These are phyloP conservation scores for Blastocystis sp. DNA, from an alignment of 352 stramenopile species.

Conservation along the genomic window DNA sequence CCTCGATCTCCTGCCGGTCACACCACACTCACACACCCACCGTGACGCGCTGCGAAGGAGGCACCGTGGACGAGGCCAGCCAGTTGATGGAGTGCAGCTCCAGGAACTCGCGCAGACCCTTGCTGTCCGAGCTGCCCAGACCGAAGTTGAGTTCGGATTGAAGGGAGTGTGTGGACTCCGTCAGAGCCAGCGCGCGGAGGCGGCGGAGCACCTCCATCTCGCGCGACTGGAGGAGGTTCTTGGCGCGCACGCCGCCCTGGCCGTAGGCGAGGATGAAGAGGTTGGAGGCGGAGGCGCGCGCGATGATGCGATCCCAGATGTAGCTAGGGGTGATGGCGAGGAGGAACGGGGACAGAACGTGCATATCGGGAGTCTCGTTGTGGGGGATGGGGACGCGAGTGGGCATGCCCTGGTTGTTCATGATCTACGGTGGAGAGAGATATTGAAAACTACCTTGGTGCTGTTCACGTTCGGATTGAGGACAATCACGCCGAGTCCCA, in stretches of 20 bases:
- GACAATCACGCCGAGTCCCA: constrained; percentile 85
- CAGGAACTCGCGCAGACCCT: constrained; percentile 78
- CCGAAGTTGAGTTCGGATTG: constrained; percentile 66
- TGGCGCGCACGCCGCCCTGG: constrained; percentile 85
- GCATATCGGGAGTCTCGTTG: constrained; percentile 83
- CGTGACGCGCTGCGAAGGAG: constrained; percentile 5
- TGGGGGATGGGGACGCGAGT: constrained; percentile 84
- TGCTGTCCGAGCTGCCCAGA: constrained; percentile 33
- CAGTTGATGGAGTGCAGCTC: constrained; percentile 87
- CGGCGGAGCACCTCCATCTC: constrained; percentile 85
- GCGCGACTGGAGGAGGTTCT: constrained; percentile 85
- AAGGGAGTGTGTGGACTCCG: constrained; percentile 82
- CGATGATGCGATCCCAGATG: constrained; percentile 84
- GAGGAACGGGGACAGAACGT: constrained; percentile 81
- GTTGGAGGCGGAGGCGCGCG: constrained; percentile 79
- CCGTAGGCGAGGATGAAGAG: constrained; percentile 87
- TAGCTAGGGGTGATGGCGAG: constrained; percentile 3
- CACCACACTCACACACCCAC: neutral
- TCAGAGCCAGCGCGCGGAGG: constrained; percentile 84
- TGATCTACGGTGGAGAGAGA: neutral
- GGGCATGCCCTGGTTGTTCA: constrained; percentile 11
- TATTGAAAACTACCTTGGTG: neutral
- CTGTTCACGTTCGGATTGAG: constrained; percentile 87
- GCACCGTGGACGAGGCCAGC: constrained; percentile 78
- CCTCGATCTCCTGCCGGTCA: constrained; percentile 56